phyloP scores from a whole-genome alignment of 2,329 filamentous ascomycete species.

The Claviceps paspali region DNA sequence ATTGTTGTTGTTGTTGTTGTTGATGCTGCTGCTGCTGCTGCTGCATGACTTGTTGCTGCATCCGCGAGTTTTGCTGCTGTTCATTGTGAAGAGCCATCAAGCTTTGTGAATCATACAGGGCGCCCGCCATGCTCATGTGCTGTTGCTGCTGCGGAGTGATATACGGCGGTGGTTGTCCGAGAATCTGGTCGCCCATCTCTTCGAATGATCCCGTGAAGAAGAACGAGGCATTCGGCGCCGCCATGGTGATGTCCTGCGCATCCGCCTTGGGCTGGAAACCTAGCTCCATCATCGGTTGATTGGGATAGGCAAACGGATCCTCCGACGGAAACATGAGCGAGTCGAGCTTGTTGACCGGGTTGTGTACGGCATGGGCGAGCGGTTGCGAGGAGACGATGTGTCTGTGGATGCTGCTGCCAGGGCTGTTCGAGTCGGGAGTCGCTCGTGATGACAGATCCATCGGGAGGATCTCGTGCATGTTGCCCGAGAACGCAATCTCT shows the following conservation, averaged over 20 bases:
- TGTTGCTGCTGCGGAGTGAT: conserved; percentile 39
- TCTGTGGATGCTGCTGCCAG: conserved; percentile 24
- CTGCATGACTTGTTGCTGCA: conserved; percentile 5
- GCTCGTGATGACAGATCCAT: conserved; percentile 28
- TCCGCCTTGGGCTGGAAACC: conserved; percentile 24
- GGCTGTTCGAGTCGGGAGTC: conserved; percentile 28
- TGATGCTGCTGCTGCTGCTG: conserved; percentile 17
- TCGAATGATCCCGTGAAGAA: conserved; percentile 40
- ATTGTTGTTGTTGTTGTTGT: conserved; percentile 13
- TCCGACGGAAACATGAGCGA: conserved; percentile 68
- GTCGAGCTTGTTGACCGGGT: conserved; percentile 51
- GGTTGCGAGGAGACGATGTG: conserved; percentile 18
- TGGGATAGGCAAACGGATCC: conserved; percentile 68
- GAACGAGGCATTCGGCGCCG: conserved; percentile 27
- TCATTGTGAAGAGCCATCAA: conserved; percentile 25
- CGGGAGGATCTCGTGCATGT: conserved; percentile 28
- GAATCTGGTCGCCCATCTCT: conserved; percentile 58
- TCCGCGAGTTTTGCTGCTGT: conserved; percentile 7
- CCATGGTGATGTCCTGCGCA: conserved; percentile 17
- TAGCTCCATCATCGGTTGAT: conserved; percentile 54
- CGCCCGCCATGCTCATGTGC: conserved; percentile 24
- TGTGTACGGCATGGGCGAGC: conserved; percentile 18
- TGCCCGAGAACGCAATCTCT: conserved; percentile 22
- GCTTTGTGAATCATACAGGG: conserved; percentile 28
- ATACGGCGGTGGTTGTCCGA: conserved; percentile 57